Base-by-base conservation (phyloP, 495 filamentous ascomycete species). In the Podospora australis region DNA sequence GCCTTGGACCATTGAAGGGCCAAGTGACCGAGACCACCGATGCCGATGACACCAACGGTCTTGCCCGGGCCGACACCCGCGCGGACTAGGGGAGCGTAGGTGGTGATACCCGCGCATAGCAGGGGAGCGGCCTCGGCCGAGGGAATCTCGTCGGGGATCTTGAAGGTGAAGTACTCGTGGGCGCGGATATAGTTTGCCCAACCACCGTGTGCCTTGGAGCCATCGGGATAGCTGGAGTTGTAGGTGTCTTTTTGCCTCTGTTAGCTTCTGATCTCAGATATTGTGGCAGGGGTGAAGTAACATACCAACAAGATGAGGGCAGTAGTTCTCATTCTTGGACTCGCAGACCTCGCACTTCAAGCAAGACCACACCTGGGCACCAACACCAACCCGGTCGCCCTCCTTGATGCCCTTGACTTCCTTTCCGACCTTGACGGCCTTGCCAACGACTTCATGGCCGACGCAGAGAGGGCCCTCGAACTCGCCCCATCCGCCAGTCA, bases 311-410 rank as follows among this genome's bases (percentile, higher is more conserved):
- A 71, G 61, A 34, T 85, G 70, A 7, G 81, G 79, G 70, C 86
- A 90, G 62, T 89, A 90, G 58, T 84, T 88, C 70, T 90, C 87
- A 49, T 90, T 85, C 40, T 80, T 46, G 41, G 28, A 54, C 40
- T 65, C 64, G 57, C 68, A 71, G 25, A 58, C 43, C 7, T 49
- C 52, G 54, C 80, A 64, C 75, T 65, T 77, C 64, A 89, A 66
- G 64, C 86, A 88, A 25, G 82, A 77, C 68, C 78, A 78, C 36
- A 85, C 78, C 67, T 90, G 86, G 4, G 87, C 84, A 30, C 87
- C 87, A 3, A 90, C 82, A 35, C 87, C 87, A 26, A 88, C 87
- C 36, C 87, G 81, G 56, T 89, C 81, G 35, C 87, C 87, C 50
- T 80, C 70, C 57, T 87, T 85, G 62, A 87, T 68, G 28, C 52